Evolutionary conservation across 2,329 filamentous ascomycete genomes (phyloP).

Genomic region (Magnaporthales sp.): DNA sequence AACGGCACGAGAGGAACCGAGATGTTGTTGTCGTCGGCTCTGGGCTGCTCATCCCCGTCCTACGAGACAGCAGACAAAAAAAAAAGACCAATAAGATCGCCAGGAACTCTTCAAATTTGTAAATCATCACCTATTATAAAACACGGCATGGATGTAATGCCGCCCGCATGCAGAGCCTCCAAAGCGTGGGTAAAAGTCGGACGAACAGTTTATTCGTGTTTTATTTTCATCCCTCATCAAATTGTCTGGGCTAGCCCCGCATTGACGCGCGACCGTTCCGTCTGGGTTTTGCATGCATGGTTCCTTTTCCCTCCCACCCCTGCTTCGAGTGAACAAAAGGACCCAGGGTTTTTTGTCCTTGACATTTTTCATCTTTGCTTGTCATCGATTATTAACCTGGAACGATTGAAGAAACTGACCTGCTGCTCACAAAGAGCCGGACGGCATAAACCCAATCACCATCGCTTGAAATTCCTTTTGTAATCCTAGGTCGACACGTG

Average conservation of each 20-base stretch:
- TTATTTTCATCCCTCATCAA: neutral
- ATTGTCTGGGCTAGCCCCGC: neutral
- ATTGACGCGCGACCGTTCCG: neutral
- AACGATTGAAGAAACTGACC: no score
- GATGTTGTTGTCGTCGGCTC: neutral
- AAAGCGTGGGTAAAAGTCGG: neutral
- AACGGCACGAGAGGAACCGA: neutral
- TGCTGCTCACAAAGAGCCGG: no score
- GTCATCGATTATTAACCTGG: no score
- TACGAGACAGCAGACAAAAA: neutral
- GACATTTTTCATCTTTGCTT: no score
- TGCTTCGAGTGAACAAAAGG: neutral
- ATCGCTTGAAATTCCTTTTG: no score
- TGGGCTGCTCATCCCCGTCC: neutral
- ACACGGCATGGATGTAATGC: neutral
- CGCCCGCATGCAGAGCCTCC: neutral
- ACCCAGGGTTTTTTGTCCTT: no score
- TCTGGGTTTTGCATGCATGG: neutral
- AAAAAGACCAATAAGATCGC: neutral
- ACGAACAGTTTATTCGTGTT: neutral
- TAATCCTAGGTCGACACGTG: no score
- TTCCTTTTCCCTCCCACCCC: neutral
- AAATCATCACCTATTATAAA: neutral
- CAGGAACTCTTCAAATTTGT: neutral
- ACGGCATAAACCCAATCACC: no score